A percentile compares a stretch with the other conserved stretches of the same genome.
phyloP scores from a whole-genome alignment of 371 early-diverging fungal genomes.

The Mortierella sp. region DNA sequence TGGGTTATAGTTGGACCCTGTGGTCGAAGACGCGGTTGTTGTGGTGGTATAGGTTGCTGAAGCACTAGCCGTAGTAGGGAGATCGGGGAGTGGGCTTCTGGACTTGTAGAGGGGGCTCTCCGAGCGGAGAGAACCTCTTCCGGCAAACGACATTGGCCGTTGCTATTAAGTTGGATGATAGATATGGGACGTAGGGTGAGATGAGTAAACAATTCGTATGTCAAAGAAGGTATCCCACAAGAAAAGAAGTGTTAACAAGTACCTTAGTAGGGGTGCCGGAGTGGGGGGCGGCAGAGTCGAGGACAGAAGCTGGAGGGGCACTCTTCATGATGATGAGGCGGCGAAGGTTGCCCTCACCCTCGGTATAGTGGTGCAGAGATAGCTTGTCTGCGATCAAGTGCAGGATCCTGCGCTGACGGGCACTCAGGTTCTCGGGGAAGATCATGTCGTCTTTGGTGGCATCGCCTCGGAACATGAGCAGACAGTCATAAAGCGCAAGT shows the following conservation, averaged over 20 bases:
- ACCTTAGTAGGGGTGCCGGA: constrained; percentile 28
- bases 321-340: constrained; percentile 50
- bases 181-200: background rate
- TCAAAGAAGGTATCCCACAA: background rate
- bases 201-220: background rate
- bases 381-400: constrained; percentile 72
- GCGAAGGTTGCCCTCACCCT: constrained; percentile 63
- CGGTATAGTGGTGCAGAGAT: constrained; percentile 66
- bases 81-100: constrained; percentile 31
- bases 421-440: constrained; percentile 63
- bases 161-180: constrained; percentile 12
- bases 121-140: constrained; percentile 44
- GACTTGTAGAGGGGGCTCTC: constrained; percentile 48
- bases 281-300: constrained; percentile 15
- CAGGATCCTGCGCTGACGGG: constrained; percentile 66
- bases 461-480: constrained; percentile 79
- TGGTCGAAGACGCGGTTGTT: background rate
- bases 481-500: constrained; percentile 75
- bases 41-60: constrained; percentile 21
- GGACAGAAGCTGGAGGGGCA: constrained; percentile 24
- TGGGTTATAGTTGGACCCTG: constrained; percentile 22
- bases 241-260: background rate
- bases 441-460: constrained; percentile 72
- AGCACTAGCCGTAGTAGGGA: constrained; percentile 16
- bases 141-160: constrained; percentile 54